Percentiles rank a stretch among this genome's conserved stretches.
Evolutionary conservation across 352 stramenopile species (phyloP).

Genomic region (Phytopythium boreale): DNA sequence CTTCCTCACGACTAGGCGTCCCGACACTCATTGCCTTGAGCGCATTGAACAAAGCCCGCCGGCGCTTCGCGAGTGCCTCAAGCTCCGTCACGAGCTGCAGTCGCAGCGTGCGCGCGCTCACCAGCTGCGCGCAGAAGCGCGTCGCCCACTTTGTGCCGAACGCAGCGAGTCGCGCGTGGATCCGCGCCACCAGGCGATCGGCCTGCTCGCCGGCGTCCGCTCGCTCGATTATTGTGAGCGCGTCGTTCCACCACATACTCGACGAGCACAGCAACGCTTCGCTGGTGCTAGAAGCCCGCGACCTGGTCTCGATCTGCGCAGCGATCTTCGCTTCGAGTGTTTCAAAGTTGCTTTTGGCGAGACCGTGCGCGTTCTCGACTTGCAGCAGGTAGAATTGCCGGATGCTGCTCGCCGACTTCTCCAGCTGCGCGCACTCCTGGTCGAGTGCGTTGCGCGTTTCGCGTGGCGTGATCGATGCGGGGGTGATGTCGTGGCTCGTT

Average conservation of each 20-base stretch:
- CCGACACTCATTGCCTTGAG: slow-evolving; percentile 38
- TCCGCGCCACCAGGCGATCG: slow-evolving; percentile 28
- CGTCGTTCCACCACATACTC: slow-evolving; percentile 46
- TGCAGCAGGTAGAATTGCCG: slow-evolving; percentile 46
- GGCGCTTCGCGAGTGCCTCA: slow-evolving; percentile 31
- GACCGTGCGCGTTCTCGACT: slow-evolving; percentile 19
- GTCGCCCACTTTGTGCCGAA: slow-evolving; percentile 45
- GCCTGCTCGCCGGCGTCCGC: slow-evolving; percentile 13
- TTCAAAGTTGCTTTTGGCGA: slow-evolving; percentile 4
- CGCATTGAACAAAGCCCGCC: slow-evolving; percentile 24
- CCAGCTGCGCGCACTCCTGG: slow-evolving; percentile 34
- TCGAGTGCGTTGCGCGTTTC: slow-evolving; percentile 16
- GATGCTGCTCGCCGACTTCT: slow-evolving; percentile 27
- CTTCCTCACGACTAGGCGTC: slow-evolving; percentile 35
- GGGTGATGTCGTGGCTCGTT: slow-evolving; percentile 6
- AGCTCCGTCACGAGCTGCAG: slow-evolving; percentile 55
- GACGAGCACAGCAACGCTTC: slow-evolving; percentile 28
- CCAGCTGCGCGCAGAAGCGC: slow-evolving; percentile 43
- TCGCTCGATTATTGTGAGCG: slow-evolving; percentile 31
- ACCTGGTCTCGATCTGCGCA: background rate
- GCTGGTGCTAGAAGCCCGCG: background rate
- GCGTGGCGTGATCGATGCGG: background rate
- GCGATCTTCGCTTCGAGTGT: background rate
- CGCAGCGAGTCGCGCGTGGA: slow-evolving; percentile 41
- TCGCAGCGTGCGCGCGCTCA: slow-evolving; percentile 38